These are phyloP conservation scores for Buddleja alternifolia DNA, from an alignment of 257 asterid genomes.

Conservation along the genomic window DNA sequence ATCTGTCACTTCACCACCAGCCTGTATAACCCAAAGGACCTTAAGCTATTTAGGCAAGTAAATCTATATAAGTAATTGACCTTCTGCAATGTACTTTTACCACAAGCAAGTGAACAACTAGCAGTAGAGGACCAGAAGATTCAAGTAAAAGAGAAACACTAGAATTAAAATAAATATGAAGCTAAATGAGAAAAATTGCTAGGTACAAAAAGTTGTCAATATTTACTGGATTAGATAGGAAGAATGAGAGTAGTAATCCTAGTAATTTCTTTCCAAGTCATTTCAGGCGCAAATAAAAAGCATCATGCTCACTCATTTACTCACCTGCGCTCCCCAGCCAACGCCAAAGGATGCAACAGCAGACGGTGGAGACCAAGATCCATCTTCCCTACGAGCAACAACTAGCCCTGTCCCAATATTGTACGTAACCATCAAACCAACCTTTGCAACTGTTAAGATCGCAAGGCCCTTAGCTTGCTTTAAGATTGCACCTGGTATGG, in stretches of 20 bases:
- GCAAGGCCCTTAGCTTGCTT: constrained; percentile 78
- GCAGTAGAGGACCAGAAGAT: not conserved
- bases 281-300: not conserved
- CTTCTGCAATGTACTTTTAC: not conserved
- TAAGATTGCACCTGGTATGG: constrained; percentile 67
- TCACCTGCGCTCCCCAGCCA: constrained; percentile 87
- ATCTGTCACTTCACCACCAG: constrained; percentile 81
- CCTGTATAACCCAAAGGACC: constrained; percentile 46
- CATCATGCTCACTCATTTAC: not conserved
- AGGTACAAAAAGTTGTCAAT: not conserved
- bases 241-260: not conserved
- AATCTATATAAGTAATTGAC: too few species aligned
- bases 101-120: not conserved
- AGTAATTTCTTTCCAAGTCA: not conserved
- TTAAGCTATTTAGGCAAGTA: too few species aligned
- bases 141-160: not conserved
- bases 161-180: too few species aligned
- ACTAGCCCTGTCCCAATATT: constrained; percentile 74
- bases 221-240: not conserved
- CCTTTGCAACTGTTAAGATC: constrained; percentile 66
- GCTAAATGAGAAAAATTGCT: not conserved
- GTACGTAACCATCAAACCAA: constrained; percentile 80
- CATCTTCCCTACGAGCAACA: constrained; percentile 73
- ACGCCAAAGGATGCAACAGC: constrained; percentile 72
- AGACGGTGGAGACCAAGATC: constrained; percentile 85